phyloP scores from a whole-genome alignment of 164 flowering plant genomes.

The Aristolochia californica region DNA sequence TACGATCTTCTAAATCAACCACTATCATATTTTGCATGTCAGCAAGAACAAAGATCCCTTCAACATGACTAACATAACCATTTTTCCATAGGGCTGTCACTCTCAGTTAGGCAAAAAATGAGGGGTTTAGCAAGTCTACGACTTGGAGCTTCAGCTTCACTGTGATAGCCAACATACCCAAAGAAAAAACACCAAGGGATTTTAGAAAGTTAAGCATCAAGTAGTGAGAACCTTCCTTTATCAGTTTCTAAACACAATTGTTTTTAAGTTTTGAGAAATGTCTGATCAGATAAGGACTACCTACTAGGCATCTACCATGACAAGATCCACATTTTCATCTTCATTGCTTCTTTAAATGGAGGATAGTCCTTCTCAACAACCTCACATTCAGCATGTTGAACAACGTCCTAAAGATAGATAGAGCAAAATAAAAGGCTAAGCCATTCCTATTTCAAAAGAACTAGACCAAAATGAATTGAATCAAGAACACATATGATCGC shows the following conservation, averaged over 20 bases:
- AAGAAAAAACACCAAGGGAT: neutral
- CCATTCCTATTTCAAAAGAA: too few species aligned
- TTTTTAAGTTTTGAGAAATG: neutral
- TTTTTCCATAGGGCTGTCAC: conserved; percentile 95
- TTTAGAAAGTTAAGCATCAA: too few species aligned
- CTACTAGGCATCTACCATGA: conserved; percentile 93
- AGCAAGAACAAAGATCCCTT: conserved; percentile 71
- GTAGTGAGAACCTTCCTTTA: neutral
- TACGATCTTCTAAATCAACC: conserved; percentile 82
- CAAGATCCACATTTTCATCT: conserved; percentile 91
- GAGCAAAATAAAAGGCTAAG: neutral
- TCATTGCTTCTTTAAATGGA: conserved; percentile 84
- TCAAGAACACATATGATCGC: too few species aligned
- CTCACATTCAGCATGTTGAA: conserved; percentile 93
- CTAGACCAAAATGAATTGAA: too few species aligned
- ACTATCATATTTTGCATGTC: conserved; percentile 92
- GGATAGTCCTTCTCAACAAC: conserved; percentile 79
- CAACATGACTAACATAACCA: conserved; percentile 94
- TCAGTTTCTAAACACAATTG: neutral
- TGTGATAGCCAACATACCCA: conserved; percentile 89
- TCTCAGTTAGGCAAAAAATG: conserved; percentile 88
- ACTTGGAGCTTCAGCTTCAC: conserved; percentile 81
- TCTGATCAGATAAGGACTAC: too few species aligned
- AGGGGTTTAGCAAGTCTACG: conserved; percentile 88
- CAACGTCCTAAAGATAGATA: conserved; percentile 53